A percentile compares a stretch with the other conserved stretches of the same genome.
phyloP scores from a whole-genome alignment of 179 eudicot species.

The Beta macrorhiza region DNA sequence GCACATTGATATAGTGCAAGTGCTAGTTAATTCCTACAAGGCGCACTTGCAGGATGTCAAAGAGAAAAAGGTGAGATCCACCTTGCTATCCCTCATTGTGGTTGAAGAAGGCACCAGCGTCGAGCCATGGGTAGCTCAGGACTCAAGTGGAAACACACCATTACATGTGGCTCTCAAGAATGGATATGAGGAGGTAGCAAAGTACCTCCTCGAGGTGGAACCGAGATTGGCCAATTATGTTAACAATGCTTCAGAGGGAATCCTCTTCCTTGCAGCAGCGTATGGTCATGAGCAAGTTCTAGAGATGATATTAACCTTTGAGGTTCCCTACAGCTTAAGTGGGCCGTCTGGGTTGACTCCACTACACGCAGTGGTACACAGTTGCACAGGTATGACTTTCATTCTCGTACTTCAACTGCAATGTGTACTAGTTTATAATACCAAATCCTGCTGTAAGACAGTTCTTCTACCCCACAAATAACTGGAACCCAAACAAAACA shows the following conservation, averaged over 20 bases:
- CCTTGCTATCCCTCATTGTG: slow-evolving; percentile 27
- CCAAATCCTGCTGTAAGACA: neutral
- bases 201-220: slow-evolving; percentile 36
- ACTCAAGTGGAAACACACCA: slow-evolving; percentile 43
- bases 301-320: slow-evolving; percentile 29
- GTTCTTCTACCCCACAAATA: neutral
- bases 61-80: slow-evolving; percentile 31
- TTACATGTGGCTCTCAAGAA: slow-evolving; percentile 41
- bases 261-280: slow-evolving; percentile 39
- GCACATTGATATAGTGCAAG: slow-evolving; percentile 28
- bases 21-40: slow-evolving; percentile 34
- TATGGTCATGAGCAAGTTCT: slow-evolving; percentile 37
- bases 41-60: slow-evolving; percentile 31
- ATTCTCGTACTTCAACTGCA: neutral
- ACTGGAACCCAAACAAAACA: neutral
- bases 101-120: slow-evolving; percentile 35
- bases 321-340: slow-evolving; percentile 28
- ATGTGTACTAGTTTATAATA: neutral
- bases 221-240: slow-evolving; percentile 31
- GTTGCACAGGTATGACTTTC: slow-evolving; percentile 26
- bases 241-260: slow-evolving; percentile 37
- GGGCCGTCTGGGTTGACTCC: slow-evolving; percentile 47
- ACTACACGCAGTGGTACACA: slow-evolving; percentile 36
- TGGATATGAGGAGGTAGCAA: slow-evolving; percentile 34
- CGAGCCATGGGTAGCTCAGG: slow-evolving; percentile 45